A percentile compares a stretch with the other conserved stretches of the same genome.
These are phyloP conservation scores for Pichia gijzeniarum DNA, from an alignment of 805 yeast genomes.

Conservation along the genomic window DNA sequence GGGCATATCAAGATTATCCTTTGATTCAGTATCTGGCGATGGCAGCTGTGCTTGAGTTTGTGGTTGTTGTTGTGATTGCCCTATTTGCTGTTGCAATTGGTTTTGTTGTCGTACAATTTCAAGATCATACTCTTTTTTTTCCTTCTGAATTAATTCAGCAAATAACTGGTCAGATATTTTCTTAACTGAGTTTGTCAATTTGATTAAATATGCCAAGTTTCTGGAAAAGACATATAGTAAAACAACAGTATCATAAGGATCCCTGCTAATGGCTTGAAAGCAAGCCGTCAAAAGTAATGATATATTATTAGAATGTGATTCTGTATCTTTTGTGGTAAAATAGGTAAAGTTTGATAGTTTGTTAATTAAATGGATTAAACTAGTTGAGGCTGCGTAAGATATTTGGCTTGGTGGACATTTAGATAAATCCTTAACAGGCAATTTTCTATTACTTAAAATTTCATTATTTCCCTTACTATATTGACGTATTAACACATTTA, in stretches of 20 bases:
- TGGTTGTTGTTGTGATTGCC: conserved; percentile 2
- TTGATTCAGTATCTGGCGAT: conserved; percentile 3
- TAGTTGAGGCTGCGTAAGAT: conserved; percentile 44
- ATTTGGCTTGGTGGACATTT: conserved; percentile 29
- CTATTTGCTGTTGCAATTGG: not conserved
- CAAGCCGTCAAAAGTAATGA: conserved; percentile 55
- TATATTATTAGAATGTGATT: conserved; percentile 46
- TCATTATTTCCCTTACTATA: conserved; percentile 6
- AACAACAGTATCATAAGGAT: conserved; percentile 47
- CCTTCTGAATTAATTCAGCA: conserved; percentile 9
- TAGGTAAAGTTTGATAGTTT: conserved; percentile 34
- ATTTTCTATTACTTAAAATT: conserved; percentile 16
- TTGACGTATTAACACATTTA: conserved; percentile 14
- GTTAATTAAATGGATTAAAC: conserved; percentile 38
- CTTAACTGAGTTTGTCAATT: conserved; percentile 31
- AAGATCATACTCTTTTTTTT: conserved; percentile 6
- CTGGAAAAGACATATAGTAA: conserved; percentile 45
- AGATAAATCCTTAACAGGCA: conserved; percentile 11
- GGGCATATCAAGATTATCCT: conserved; percentile 6
- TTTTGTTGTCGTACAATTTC: not conserved
- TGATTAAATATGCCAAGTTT: conserved; percentile 34
- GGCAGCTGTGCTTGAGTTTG: not conserved
- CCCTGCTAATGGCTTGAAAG: conserved; percentile 44
- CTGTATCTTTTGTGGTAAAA: conserved; percentile 28
- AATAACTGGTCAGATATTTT: conserved; percentile 24